Conservation (phyloP, 352 stramenopile species). For the Paralagenidium karlingii region DNA sequence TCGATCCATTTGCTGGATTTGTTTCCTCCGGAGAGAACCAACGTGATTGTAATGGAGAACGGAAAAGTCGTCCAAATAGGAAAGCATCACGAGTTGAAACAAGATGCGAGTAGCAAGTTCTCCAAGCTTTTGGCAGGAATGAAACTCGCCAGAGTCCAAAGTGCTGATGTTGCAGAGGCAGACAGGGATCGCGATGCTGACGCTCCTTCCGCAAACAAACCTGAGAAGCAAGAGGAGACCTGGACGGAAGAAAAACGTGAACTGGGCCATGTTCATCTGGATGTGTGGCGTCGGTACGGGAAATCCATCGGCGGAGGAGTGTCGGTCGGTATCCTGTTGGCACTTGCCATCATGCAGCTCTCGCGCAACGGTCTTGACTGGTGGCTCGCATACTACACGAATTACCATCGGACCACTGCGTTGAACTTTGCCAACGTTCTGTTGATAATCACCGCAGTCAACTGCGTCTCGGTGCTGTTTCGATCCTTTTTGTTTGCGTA, state of each 20-base stretch:
- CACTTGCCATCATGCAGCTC: constrained; percentile 58
- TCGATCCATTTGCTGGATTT: constrained; percentile 47
- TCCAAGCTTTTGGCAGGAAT: no score
- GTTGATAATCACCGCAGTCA: constrained; percentile 46
- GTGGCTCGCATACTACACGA: constrained; percentile 79
- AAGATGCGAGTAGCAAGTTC: background rate
- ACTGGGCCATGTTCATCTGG: constrained; percentile 25
- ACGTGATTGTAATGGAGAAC: constrained; percentile 42
- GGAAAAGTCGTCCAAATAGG: constrained; percentile 35
- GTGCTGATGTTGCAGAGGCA: background rate
- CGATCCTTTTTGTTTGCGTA: constrained; percentile 81
- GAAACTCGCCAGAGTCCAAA: background rate
- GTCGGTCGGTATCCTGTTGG: constrained; percentile 28
- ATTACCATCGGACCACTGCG: constrained; percentile 21
- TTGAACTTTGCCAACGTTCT: constrained; percentile 38
- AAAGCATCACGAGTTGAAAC: constrained; percentile 11
- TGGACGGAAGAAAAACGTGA: constrained; percentile 45
- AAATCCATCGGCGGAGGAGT: constrained; percentile 30
- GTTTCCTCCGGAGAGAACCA: constrained; percentile 21
- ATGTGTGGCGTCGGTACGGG: constrained; percentile 55
- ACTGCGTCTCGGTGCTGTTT: constrained; percentile 50
- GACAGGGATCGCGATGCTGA: background rate
- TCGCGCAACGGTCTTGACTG: constrained; percentile 68
- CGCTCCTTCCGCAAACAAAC: background rate
- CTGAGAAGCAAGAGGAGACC: constrained; percentile 1